Conservation (phyloP, 148 eudicot genomes). For the Rhododendron vialii region DNA sequence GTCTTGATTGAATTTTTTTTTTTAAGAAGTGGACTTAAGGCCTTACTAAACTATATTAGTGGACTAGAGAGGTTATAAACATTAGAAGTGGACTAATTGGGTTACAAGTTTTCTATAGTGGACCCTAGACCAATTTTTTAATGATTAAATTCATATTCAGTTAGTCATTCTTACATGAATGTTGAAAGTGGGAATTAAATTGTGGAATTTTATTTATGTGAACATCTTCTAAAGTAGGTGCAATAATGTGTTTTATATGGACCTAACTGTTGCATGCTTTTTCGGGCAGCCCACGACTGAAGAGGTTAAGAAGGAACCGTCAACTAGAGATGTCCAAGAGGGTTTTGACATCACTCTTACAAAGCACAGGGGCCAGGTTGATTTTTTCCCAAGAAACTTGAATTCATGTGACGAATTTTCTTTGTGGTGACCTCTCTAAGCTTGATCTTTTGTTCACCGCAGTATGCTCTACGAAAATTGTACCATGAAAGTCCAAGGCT, state of each 20-base stretch:
- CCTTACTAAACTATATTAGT: too few species aligned
- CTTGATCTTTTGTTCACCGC: slow-evolving; percentile 18
- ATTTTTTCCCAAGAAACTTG: not conserved
- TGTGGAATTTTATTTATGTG: not conserved
- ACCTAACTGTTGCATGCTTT: not conserved
- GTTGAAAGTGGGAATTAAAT: not conserved
- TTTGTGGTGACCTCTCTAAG: slow-evolving; percentile 4
- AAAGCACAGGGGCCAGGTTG: slow-evolving; percentile 93
- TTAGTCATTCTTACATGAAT: not conserved
- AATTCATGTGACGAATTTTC: not conserved
- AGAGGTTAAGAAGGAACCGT: slow-evolving; percentile 74
- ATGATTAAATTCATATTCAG: not conserved
- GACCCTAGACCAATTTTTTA: too few species aligned
- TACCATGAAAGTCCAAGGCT: slow-evolving; percentile 98
- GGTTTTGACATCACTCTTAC: slow-evolving; percentile 73
- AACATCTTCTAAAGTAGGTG: not conserved
- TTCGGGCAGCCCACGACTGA: slow-evolving; percentile 60
- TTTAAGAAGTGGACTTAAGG: too few species aligned
- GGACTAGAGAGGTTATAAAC: too few species aligned
- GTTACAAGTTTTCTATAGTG: too few species aligned
- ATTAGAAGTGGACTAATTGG: too few species aligned
- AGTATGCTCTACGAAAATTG: slow-evolving; percentile 96
- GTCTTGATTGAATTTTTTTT: too few species aligned
- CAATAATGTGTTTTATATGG: not conserved
- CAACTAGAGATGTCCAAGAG: slow-evolving; percentile 67